Evolutionary conservation across 2,329 filamentous ascomycete genomes (phyloP), one percentile per base, ranked within the genome.

Genomic region (Ophiobolus disseminans): DNA sequence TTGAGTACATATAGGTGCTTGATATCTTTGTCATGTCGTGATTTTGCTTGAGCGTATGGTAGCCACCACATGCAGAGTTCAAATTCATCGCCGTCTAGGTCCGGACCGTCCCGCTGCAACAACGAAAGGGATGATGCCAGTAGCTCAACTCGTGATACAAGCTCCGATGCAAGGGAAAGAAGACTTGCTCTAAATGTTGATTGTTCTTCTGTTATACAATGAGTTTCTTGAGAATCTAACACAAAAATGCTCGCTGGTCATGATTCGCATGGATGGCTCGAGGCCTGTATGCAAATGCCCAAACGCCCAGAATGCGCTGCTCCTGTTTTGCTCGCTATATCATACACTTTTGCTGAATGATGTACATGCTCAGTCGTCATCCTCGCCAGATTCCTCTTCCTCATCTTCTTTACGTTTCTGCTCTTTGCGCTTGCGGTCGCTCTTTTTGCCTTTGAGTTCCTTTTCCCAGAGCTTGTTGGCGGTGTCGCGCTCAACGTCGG

Each of bases 401-500:
- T 80, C 76, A 22, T 81, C 77, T n/a, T 75, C 79, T 40, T 63
- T 60, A 41, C 57, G 46, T 52, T 66, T 68, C 40, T 62, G 54
- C 48, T 70, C 60, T n/a, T 64, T 60, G 48, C 65, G 68, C 60
- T 72, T 72, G 38, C 61, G 64, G 17, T 72, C 65, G 25, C 64
- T 66, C 55, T 70, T 73, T 36, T 72, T 72, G 17, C 55, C 36
- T 58, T 68, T 73, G 19, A 89, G 70, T 58, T 85, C 78, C 62
- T 84, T 78, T 59, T 87, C 87, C 85, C 90, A 94, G 57, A 85
- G 57, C 28, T 80, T 83, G 73, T 89, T 94, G 53, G 88, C 91
- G 52, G 84, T 76, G 32, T 87, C 82, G 53, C 78, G 80, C 75
- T 97, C 89, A 14, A 97, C 75, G 57, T 88, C 80, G 28, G 90